Evolutionary conservation across 768 basidiomycete genomes (phyloP).

Genomic region (Boletus pseudopeckii): DNA sequence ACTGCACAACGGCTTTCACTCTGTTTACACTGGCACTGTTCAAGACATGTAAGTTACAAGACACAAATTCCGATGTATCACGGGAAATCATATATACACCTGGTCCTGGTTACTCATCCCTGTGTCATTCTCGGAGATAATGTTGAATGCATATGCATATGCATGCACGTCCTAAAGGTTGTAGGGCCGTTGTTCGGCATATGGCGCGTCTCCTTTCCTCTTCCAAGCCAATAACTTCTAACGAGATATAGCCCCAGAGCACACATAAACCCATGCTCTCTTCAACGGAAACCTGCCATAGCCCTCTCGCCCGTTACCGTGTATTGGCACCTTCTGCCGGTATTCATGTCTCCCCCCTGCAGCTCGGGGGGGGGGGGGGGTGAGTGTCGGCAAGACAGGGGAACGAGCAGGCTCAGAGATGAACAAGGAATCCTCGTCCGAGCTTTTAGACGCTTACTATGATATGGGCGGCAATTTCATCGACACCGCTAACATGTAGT

Average conservation of each 20-base stretch:
- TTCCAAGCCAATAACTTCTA: neutral
- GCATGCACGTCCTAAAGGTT: neutral
- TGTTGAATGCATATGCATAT: neutral
- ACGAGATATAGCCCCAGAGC: neutral
- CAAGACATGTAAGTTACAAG: neutral
- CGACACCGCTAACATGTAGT: too few relatives aligned
- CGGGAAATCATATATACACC: too few relatives aligned
- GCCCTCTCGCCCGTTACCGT: constrained; percentile 33
- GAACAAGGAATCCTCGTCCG: too few relatives aligned
- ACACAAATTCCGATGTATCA: neutral
- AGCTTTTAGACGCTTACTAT: too few relatives aligned
- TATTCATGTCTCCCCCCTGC: constrained; percentile 44
- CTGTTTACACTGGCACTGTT: neutral
- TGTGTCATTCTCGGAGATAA: neutral
- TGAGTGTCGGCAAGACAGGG: too few relatives aligned
- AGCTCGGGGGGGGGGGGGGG: too few relatives aligned
- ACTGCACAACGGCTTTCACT: neutral
- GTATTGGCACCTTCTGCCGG: constrained; percentile 36
- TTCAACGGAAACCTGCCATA: neutral
- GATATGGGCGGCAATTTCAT: too few relatives aligned
- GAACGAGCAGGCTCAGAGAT: too few relatives aligned
- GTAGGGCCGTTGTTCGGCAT: neutral
- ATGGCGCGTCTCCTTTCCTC: neutral
- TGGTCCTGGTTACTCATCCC: neutral
- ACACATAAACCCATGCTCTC: neutral